Conservation (phyloP, 192 early-diverging fungal species). For the Bifiguratus adelaidae region DNA sequence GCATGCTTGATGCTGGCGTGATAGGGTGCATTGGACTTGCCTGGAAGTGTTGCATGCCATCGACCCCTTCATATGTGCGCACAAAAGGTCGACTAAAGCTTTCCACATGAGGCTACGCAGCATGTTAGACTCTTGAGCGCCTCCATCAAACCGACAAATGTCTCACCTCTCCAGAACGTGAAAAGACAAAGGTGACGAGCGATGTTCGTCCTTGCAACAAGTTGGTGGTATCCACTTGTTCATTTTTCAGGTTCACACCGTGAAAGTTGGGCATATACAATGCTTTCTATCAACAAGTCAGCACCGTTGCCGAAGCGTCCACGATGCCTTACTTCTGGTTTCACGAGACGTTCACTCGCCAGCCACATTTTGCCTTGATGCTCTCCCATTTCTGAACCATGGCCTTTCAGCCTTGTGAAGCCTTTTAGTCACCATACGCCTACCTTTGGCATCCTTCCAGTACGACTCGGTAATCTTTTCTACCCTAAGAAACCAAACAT, state of each 20-base stretch:
- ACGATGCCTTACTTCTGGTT: conserved; percentile 21
- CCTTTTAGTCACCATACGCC: conserved; percentile 7
- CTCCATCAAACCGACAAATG: neutral
- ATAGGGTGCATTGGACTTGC: conserved; percentile 1
- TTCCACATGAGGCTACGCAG: conserved; percentile 21
- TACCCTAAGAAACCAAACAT: conserved; percentile 5
- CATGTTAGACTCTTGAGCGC: neutral
- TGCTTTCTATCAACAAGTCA: conserved; percentile 22
- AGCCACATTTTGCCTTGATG: conserved; percentile 37
- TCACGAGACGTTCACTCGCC: conserved; percentile 24
- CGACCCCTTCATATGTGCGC: conserved; percentile 14
- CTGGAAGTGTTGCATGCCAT: conserved; percentile 31
- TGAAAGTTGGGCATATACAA: conserved; percentile 41
- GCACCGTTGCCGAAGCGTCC: neutral
- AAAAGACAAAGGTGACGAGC: conserved; percentile 34
- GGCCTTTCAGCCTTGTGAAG: conserved; percentile 11
- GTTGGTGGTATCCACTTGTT: conserved; percentile 26
- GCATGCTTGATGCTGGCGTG: neutral
- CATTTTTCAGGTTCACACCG: conserved; percentile 24
- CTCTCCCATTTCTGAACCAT: conserved; percentile 27
- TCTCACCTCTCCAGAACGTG: conserved; percentile 33
- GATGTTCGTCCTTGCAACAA: conserved; percentile 25
- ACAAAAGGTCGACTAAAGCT: conserved; percentile 33
- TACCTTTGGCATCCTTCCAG: conserved; percentile 18
- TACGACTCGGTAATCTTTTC: conserved; percentile 16